A percentile compares a stretch with the other conserved stretches of the same genome.
Conservation (phyloP, 2,329 filamentous ascomycete genomes). For the Calonectria pauciramosa region DNA sequence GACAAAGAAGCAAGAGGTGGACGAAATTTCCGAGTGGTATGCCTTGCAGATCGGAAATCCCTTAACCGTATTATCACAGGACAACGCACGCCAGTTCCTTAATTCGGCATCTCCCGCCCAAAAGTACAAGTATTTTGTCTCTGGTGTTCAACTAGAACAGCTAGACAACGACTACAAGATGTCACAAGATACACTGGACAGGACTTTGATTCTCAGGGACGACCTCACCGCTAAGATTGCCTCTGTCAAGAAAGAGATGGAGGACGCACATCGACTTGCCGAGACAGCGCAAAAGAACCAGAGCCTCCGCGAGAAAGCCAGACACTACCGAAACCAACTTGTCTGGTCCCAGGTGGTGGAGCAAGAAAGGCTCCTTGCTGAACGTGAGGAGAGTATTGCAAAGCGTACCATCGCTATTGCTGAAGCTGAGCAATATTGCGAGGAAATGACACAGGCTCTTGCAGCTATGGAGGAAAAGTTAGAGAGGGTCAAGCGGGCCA, state of each 20-base stretch:
- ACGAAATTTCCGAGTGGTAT: conserved; percentile 94
- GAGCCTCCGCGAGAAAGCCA: conserved; percentile 72
- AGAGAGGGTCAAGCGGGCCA: conserved; percentile 52
- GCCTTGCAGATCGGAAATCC: conserved; percentile 96
- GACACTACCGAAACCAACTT: conserved; percentile 74
- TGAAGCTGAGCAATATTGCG: conserved; percentile 46
- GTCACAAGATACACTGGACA: conserved; percentile 83
- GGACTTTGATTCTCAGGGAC: conserved; percentile 59
- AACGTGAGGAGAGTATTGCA: conserved; percentile 47
- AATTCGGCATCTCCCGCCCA: conserved; percentile 84
- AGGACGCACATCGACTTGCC: conserved; percentile 75
- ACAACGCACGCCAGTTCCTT: conserved; percentile 93
- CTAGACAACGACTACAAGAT: conserved; percentile 92
- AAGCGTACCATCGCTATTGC: conserved; percentile 44
- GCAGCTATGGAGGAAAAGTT: conserved; percentile 61
- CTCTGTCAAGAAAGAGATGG: conserved; percentile 56
- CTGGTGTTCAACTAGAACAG: conserved; percentile 93
- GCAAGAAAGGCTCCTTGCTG: conserved; percentile 71
- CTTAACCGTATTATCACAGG: conserved; percentile 94
- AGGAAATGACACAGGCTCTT: conserved; percentile 64
- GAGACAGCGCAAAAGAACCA: conserved; percentile 76
- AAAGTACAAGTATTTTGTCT: conserved; percentile 97
- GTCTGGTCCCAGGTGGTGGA: conserved; percentile 91
- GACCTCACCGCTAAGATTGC: conserved; percentile 52
- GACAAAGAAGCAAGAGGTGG: conserved; percentile 86